Conservation (phyloP, 2,329 filamentous ascomycete genomes). For the Penicillium hordei region DNA sequence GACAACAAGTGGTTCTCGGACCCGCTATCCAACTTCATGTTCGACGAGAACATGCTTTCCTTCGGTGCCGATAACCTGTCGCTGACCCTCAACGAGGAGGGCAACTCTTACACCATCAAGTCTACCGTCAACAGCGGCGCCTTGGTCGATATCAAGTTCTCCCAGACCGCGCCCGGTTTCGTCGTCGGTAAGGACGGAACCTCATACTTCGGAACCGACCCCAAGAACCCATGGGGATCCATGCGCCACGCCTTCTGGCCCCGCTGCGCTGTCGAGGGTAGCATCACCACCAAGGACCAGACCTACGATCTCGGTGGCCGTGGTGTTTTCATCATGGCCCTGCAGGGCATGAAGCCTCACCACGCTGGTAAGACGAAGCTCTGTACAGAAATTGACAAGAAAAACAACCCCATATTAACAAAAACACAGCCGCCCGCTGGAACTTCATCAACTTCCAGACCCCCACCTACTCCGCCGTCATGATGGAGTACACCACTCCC, state of each 20-base stretch:
- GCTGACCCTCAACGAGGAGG: slow-evolving; percentile 81
- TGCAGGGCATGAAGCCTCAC: slow-evolving; percentile 99
- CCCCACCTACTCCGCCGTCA: slow-evolving; percentile 76
- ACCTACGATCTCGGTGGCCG: slow-evolving; percentile 78
- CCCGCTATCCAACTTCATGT: slow-evolving; percentile 73
- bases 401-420: not conserved
- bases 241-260: slow-evolving; percentile 97
- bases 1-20: slow-evolving; percentile 82
- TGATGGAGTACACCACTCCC: slow-evolving; percentile 97
- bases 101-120: slow-evolving; percentile 81
- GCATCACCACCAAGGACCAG: slow-evolving; percentile 77
- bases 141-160: slow-evolving; percentile 83
- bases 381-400: not conserved
- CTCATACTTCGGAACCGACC: slow-evolving; percentile 82
- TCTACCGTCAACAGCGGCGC: slow-evolving; percentile 77
- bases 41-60: slow-evolving; percentile 76
- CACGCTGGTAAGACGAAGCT: slow-evolving; percentile 69
- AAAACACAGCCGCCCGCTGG: slow-evolving; percentile 69
- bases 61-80: slow-evolving; percentile 88
- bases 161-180: slow-evolving; percentile 74
- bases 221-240: slow-evolving; percentile 79
- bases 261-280: slow-evolving; percentile 76
- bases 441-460: slow-evolving; percentile 93
- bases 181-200: slow-evolving; percentile 81
- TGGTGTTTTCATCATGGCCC: slow-evolving; percentile 76